Conservation (phyloP, 2,329 filamentous ascomycete species). For the Colletotrichum endophyticum region DNA sequence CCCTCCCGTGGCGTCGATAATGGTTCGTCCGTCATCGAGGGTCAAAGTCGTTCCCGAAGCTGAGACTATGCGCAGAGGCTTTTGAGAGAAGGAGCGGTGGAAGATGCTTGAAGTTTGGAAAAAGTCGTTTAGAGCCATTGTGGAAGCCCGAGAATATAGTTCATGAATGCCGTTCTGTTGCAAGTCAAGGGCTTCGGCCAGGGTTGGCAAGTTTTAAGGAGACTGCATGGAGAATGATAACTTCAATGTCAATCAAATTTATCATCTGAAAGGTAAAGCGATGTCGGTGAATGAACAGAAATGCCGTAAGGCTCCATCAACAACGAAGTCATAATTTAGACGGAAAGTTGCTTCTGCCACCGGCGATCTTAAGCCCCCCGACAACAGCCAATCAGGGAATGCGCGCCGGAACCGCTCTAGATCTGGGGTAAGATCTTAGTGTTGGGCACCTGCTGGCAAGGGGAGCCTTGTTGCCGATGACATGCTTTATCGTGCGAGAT, state of each 20-base stretch:
- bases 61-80: neutral
- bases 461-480: neutral
- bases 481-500: neutral
- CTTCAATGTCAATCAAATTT: rapidly evolving
- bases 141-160: neutral
- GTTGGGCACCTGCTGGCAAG: neutral
- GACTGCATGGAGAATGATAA: rapidly evolving
- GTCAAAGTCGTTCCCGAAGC: neutral
- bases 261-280: neutral
- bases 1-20: neutral
- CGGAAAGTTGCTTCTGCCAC: neutral
- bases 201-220: neutral
- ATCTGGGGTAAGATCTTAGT: neutral
- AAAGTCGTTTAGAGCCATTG: neutral
- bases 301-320: neutral
- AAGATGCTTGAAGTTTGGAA: neutral
- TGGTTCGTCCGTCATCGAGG: neutral
- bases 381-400: neutral
- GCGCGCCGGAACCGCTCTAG: neutral
- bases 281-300: neutral
- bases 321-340: neutral
- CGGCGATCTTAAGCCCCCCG: neutral
- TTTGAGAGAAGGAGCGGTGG: neutral
- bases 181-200: neutral
- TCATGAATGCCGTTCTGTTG: neutral